These are phyloP conservation scores for Begonia fuchsioides DNA, from an alignment of 306 rosid genomes.

Conservation along the genomic window DNA sequence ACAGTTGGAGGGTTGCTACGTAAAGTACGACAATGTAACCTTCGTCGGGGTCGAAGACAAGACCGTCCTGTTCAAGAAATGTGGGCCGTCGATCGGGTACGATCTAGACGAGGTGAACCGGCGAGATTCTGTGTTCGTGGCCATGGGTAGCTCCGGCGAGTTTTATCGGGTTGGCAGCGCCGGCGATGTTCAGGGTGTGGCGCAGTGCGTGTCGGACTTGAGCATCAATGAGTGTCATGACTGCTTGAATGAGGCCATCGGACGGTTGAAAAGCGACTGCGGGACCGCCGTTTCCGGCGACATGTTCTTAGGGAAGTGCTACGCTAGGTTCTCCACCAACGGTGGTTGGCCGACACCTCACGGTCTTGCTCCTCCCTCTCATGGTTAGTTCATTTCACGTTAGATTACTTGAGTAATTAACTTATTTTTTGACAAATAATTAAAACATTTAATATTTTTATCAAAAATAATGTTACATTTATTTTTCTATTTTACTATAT, in stretches of 20 bases:
- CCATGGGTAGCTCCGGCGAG: conserved; percentile 40
- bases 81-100: conserved; percentile 56
- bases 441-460: too few relatives aligned
- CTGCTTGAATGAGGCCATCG: conserved; percentile 46
- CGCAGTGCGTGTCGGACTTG: conserved; percentile 60
- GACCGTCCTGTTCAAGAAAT: conserved; percentile 55
- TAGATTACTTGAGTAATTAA: background rate
- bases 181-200: conserved; percentile 47
- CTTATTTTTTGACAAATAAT: too few relatives aligned
- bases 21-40: conserved; percentile 60
- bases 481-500: too few relatives aligned
- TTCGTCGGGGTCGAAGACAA: conserved; percentile 74
- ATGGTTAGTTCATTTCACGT: conserved; percentile 25
- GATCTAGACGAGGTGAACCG: conserved; percentile 28
- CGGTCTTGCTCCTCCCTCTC: conserved; percentile 26
- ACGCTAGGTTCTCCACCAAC: conserved; percentile 43
- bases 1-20: conserved; percentile 72
- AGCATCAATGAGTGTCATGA: conserved; percentile 55
- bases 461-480: too few relatives aligned
- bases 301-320: conserved; percentile 65
- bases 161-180: conserved; percentile 53
- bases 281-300: conserved; percentile 45
- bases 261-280: conserved; percentile 51
- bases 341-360: conserved; percentile 22
- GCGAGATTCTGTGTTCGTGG: conserved; percentile 38